phyloP scores from a whole-genome alignment of 2,329 filamentous ascomycete genomes.

The Penicillium sp. region DNA sequence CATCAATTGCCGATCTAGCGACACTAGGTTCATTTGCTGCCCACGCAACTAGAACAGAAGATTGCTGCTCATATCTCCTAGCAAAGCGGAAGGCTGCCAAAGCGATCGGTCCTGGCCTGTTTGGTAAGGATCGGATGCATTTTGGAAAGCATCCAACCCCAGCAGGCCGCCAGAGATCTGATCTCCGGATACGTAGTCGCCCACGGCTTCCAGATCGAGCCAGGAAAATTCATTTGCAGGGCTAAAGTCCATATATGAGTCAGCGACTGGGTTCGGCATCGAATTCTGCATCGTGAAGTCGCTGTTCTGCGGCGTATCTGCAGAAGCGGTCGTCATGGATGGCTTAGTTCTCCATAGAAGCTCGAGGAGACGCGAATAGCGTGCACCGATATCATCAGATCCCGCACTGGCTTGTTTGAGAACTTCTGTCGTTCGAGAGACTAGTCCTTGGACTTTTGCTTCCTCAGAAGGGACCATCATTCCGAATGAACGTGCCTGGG shows the following conservation, averaged over 20 bases:
- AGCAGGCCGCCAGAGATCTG: conserved; percentile 35
- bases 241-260: conserved; percentile 40
- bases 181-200: conserved; percentile 51
- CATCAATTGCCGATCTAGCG: conserved; percentile 17
- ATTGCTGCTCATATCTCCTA: conserved; percentile 26
- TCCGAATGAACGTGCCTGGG: conserved; percentile 52
- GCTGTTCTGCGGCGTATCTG: conserved; percentile 27
- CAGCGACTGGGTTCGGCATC: conserved; percentile 31
- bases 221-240: conserved; percentile 56
- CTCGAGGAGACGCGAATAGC: conserved; percentile 56
- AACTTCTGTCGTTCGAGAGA: conserved; percentile 54
- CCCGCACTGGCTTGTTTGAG: conserved; percentile 55
- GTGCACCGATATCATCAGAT: conserved; percentile 54
- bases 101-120: conserved; percentile 28
- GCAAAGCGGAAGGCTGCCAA: conserved; percentile 40
- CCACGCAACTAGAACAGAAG: conserved; percentile 27
- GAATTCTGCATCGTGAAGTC: conserved; percentile 31
- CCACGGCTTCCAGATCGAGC: conserved; percentile 56
- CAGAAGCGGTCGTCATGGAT: conserved; percentile 23
- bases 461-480: conserved; percentile 53
- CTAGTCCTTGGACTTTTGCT: conserved; percentile 52
- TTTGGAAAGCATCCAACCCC: conserved; percentile 34
- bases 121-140: conserved; percentile 26
- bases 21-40: conserved; percentile 1
- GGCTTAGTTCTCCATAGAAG: conserved; percentile 52